Evolutionary conservation across 2,329 filamentous ascomycete species (phyloP).

Genomic region (Tympanopsis confertula): DNA sequence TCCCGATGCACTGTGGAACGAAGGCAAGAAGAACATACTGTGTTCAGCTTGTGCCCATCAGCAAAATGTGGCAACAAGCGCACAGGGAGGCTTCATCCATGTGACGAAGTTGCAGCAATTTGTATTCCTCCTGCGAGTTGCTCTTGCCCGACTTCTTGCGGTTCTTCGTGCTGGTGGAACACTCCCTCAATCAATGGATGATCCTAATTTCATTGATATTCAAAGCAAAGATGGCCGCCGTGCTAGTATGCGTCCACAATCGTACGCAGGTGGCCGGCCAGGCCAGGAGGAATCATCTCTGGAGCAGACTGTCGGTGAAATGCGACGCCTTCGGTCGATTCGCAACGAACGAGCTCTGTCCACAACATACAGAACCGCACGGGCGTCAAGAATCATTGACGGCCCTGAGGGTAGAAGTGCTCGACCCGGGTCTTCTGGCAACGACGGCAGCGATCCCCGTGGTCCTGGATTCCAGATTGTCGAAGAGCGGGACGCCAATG

Average conservation of each 20-base stretch:
- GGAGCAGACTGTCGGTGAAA: constrained; percentile 92
- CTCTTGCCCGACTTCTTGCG: constrained; percentile 76
- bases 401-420: constrained; percentile 60
- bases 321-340: constrained; percentile 80
- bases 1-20: constrained; percentile 60
- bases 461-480: constrained; percentile 63
- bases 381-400: constrained; percentile 86
- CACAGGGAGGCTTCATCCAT: constrained; percentile 48
- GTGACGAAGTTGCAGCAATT: constrained; percentile 88
- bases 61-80: constrained; percentile 29
- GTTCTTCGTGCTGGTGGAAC: constrained; percentile 77
- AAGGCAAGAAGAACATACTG: constrained; percentile 55
- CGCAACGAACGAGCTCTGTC: constrained; percentile 89
- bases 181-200: constrained; percentile 51
- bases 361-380: constrained; percentile 79
- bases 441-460: constrained; percentile 37
- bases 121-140: constrained; percentile 82
- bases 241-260: constrained; percentile 60
- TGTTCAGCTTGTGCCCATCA: constrained; percentile 57
- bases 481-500: constrained; percentile 61
- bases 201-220: background rate
- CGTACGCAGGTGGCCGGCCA: constrained; percentile 46
- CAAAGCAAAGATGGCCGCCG: background rate
- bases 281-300: constrained; percentile 62
- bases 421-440: constrained; percentile 62